Base-by-base conservation (phyloP, 2,329 filamentous ascomycete genomes). In the Fulvia fulva region DNA sequence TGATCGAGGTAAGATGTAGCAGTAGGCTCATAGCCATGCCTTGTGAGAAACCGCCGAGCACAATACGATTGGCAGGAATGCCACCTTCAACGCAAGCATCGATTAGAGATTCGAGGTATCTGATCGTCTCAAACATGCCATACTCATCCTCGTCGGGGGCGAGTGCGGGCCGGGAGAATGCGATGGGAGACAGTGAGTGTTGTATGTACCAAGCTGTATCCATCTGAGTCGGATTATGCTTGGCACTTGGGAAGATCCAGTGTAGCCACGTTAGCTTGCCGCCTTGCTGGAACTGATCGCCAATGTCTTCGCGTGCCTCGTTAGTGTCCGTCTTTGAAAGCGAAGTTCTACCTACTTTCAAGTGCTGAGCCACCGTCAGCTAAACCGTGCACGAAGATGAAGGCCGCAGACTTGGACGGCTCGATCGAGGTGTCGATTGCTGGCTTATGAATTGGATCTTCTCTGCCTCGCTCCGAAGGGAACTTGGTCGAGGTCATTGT, bases 161-260 rank as follows among this genome's bases (percentile, higher is more conserved):
- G 0, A 78, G 71, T 53, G 79, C 75, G 7, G 75, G 75, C 9
- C 76, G 69, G 9, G 72, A 67, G 44, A 71, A 74, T 53, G 73
- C 75, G 4, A 64, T 51, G 49, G 74, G 68, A 70, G 62, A 76
- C 5, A 68, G 61, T 12, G 61, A 62, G 14, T 73, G 75, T 1
- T 73, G 78, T 37, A 68, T 71, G 67, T 73, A 80, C 78, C 76
- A 81, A 23, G 76, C 79, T 56, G 72, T 76, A 34, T 74, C 67
- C 62, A 74, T 74, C 9, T 76, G 69, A 28, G 78, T 74, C 51
- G 68, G 73, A 63, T 80, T 77, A 37, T 76, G 70, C 44, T 73
- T 71, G 14, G 79, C 78, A 54, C 77, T 79, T 12, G 80, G 78
- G 23, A 81, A 71, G 34, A 80, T 67, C 78, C 78, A 81, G 41